Base-by-base conservation (phyloP, 2,329 filamentous ascomycete species). In the Trematosphaeria pertusa region DNA sequence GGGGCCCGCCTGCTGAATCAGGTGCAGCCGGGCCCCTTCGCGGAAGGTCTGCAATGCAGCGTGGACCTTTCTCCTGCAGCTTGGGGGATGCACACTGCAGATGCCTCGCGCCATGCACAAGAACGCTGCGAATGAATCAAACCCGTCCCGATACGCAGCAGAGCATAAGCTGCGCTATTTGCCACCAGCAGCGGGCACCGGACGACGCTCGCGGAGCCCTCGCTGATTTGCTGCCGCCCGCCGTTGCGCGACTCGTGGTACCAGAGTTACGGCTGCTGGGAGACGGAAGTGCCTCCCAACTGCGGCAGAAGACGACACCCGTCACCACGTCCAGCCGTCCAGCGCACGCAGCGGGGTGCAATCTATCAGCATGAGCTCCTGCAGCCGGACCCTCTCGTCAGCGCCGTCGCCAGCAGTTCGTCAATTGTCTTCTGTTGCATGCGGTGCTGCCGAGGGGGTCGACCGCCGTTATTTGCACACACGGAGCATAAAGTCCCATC, bases 41-140 rank as follows among this genome's bases (percentile, higher is more conserved):
- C 48, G 56, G 60, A 59, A 46, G 46, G 51, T 48, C 54, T 56
- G 54, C 59, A 61, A 59, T 43, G 41, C 32, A n/a, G 38, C 37
- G 48, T 28, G 45, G 37, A 36, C 17, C 24, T 54, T 37, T 43
- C 41, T 37, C 42, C 28, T 51, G 46, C 46, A 44, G 41, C 26
- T 31, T 30, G 38, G 54, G 54, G 50, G 53, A 66, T 59, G 54
- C 62, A 61, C 56, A 44, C 58, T 59, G 61, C 62, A 61, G 57
- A 47, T 39, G 37, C 48, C 45, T 50, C 39, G 53, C 54, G 46
- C 43, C 48, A 56, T 68, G 66, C 62, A 67, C 61, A 62, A 59
- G 30, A 37, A 41, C 36, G 17, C 46, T 46, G 38, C 38, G 30
- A 52, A 43, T 61, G 62, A 67, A 49, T 63, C 62, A 58, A 64